phyloP scores from a whole-genome alignment of 768 basidiomycete species.

The Pulveroboletus sp. region DNA sequence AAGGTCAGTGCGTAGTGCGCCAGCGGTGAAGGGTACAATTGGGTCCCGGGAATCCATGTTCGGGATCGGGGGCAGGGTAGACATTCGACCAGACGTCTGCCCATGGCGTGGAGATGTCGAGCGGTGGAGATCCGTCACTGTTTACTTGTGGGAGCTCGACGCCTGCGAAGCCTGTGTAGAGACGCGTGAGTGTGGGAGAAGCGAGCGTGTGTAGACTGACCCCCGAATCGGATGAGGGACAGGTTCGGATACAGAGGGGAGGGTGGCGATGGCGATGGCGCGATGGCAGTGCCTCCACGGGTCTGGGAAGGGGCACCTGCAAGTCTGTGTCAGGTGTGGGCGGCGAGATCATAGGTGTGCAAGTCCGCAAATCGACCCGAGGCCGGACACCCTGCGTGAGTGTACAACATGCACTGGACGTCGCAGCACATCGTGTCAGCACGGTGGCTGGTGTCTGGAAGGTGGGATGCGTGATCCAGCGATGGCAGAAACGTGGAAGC shows the following conservation, averaged over 20 bases:
- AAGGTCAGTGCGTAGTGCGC: not conserved
- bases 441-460: not conserved
- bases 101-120: constrained; percentile 34
- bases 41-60: constrained; percentile 28
- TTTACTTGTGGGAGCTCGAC: constrained; percentile 29
- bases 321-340: constrained; percentile 29
- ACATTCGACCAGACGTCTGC: constrained; percentile 22
- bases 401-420: constrained; percentile 22
- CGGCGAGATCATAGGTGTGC: constrained; percentile 31
- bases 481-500: too few relatives aligned
- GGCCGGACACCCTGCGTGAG: constrained; percentile 40
- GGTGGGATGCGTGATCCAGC: constrained; percentile 22
- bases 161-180: constrained; percentile 31
- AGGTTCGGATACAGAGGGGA: constrained; percentile 9
- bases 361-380: constrained; percentile 34
- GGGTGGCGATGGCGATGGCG: constrained; percentile 28
- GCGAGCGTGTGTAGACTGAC: constrained; percentile 1
- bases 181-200: not conserved
- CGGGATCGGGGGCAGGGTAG: constrained; percentile 22
- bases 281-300: constrained; percentile 42
- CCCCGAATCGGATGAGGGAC: constrained; percentile 38
- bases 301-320: constrained; percentile 35
- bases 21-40: constrained; percentile 20
- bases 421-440: too few relatives aligned
- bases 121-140: constrained; percentile 9